These are phyloP conservation scores for Claviceps capensis DNA, from an alignment of 2,329 filamentous ascomycete genomes.

Conservation along the genomic window DNA sequence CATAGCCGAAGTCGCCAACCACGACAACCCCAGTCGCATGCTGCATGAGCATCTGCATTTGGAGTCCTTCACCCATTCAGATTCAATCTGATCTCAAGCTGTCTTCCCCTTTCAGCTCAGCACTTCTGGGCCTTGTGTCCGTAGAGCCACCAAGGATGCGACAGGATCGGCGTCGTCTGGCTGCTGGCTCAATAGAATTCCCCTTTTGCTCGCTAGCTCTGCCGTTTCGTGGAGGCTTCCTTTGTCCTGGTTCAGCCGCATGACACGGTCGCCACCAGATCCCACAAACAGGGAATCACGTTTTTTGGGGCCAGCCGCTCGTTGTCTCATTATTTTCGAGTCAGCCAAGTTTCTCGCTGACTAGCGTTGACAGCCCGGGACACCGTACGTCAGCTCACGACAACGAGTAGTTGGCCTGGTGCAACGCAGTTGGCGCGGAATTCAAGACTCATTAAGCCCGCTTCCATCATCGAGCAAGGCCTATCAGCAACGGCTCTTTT, in stretches of 20 bases:
- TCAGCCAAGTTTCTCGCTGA: not conserved
- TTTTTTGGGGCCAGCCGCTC: not conserved
- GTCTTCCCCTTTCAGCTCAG: not conserved
- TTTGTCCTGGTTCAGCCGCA: not conserved
- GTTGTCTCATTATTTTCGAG: not conserved
- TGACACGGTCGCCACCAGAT: not conserved
- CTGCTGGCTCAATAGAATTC: too few species aligned
- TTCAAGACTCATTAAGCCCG: not conserved
- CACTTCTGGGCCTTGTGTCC: not conserved
- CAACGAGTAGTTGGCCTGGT: not conserved
- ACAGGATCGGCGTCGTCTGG: not conserved
- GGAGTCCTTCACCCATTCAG: not conserved
- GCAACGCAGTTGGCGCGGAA: not conserved
- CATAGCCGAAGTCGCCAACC: slow-evolving; percentile 3
- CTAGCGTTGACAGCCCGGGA: not conserved
- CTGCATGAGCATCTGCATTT: not conserved
- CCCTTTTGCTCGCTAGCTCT: not conserved
- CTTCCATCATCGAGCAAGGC: not conserved
- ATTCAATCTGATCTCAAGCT: not conserved
- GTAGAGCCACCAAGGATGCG: not conserved
- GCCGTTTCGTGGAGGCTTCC: not conserved
- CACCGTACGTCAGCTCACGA: not conserved
- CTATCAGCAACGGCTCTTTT: not conserved
- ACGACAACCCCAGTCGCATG: slow-evolving; percentile 1
- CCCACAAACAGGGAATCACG: not conserved